Conservation (phyloP, 495 filamentous ascomycete genomes). For the Aspergillus sparsus region DNA sequence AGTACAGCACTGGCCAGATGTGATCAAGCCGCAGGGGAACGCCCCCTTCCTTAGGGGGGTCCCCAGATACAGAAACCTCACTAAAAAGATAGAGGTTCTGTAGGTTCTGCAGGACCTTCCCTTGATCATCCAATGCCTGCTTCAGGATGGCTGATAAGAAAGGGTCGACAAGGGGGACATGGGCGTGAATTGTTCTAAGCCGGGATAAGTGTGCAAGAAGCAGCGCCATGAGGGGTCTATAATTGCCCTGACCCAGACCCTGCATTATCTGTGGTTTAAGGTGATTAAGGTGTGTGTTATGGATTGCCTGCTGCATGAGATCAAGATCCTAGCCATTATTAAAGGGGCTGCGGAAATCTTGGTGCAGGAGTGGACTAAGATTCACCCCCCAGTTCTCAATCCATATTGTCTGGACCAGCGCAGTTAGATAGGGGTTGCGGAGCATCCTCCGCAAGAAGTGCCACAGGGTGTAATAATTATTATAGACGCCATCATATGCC, state of each 20-base stretch:
- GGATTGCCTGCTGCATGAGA: slow-evolving; percentile 3
- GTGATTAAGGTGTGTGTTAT: background rate
- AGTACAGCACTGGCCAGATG: slow-evolving; percentile 4
- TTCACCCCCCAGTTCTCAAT: slow-evolving; percentile 10
- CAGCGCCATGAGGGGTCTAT: slow-evolving; percentile 6
- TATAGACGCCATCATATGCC: slow-evolving; percentile 1
- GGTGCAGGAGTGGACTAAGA: background rate
- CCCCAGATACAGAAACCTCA: slow-evolving; percentile 1
- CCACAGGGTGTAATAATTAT: slow-evolving; percentile 1
- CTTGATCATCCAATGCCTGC: slow-evolving; percentile 1
- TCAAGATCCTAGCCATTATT: background rate
- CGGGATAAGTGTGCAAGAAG: slow-evolving; percentile 2
- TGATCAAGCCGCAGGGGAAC: slow-evolving; percentile 1
- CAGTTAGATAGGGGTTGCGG: background rate
- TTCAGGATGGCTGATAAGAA: background rate
- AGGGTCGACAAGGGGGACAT: slow-evolving; percentile 3
- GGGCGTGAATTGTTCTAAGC: slow-evolving; percentile 5
- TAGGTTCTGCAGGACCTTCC: background rate
- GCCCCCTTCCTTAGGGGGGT: background rate
- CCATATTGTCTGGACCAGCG: background rate
- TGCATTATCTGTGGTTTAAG: slow-evolving; percentile 1
- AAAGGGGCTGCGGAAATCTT: background rate
- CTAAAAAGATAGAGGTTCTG: slow-evolving; percentile 2
- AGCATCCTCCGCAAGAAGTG: slow-evolving; percentile 4
- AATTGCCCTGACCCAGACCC: slow-evolving; percentile 1